Evolutionary conservation across 129 eudicot genomes (phyloP), one percentile per base, ranked within the genome.

Genomic region (Solidago caesia): DNA sequence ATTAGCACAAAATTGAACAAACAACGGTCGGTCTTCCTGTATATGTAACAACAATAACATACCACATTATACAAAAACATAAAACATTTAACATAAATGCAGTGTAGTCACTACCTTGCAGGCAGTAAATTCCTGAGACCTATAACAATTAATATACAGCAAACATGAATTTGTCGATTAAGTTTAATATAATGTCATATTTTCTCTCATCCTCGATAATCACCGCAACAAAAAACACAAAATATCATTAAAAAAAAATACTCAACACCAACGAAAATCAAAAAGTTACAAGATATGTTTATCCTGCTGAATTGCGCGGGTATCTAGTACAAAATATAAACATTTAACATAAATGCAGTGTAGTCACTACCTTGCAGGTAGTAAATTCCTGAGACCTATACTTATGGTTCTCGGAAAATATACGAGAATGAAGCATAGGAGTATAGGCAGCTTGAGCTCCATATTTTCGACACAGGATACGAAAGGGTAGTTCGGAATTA

Each of bases 401-500:
- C 79, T 92, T 92, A 1, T 83, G 84, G 21, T 58, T 86, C 74
- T 92, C 90, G 12, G 85, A 69, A 61, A 89, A 89, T 26, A 89
- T 82, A 4, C 96, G 79, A 56, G 96, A 81, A 60, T 89, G 98
- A 44, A 92, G 87, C 98, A 92, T 92, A 13, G 98, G 98, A 5
- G 96, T 90, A 78, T 92, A 92, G 21, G 98, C 98, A 21, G 90
- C 98, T 55, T 85, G 66, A 44, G 98, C 98, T 29, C 98, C 98
- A 59, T 87, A 82, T 77, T 84, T 90, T 2, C 98, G 78, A 64
- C 98, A 92, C 41, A 92, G 87, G 80, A 92, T 64, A 45, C 98
- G 87, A 75, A 92, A 92, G 0, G 98, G 98, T 0, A 92, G 87
- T 86, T 92, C 98, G 6, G 98, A 92, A 74, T 88, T 87, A 73